Evolutionary conservation across 1,284 basidiomycete species (phyloP), one percentile per base, ranked within the genome.

Genomic region (Dichomitus squalens): DNA sequence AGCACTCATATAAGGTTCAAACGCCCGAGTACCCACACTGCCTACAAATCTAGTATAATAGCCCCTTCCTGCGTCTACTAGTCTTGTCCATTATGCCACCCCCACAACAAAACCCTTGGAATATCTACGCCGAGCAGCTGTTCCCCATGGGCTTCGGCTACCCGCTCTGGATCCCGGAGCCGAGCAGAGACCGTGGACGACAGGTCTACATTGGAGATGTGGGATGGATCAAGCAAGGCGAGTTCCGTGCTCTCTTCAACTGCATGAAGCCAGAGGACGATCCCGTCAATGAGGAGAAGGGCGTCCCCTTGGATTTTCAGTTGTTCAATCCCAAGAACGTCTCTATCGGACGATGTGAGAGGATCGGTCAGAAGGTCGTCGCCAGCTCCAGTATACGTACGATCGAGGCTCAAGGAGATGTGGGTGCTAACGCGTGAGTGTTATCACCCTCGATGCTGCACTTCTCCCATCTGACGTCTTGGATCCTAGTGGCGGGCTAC

Each of bases 101-200:
- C n/a, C n/a, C n/a, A n/a, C n/a, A n/a, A n/a, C n/a, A n/a, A n/a
- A n/a, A n/a, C n/a, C n/a, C n/a, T n/a, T 31, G 29, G 29, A 11
- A 66, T 11, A 51, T 69, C 18, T 69, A 69, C 53, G 61, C 65
- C 0, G n/a, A 53, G 18, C 38, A 63, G 43, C 55, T 69, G 4
- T 50, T 36, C 16, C 44, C 33, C 11, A 53, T 43, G 18, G 59
- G 60, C 4, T 41, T 67, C 18, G 68, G 68, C 2, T 59, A 58
- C 18, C 65, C 68, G 3, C 36, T 68, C 11, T 69, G 68, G 68
- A 12, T 43, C 12, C 68, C 68, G 0, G 66, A 69, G 34, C 61
- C 59, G 2, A 53, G 55, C 16, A 40, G 23, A 0, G 12, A 11
- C 29, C 6, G 6, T 11, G 29, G 6, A 5, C 29, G 29, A 5